phyloP scores from a whole-genome alignment of 164 flowering plant species.

The Berberis vulgaris region DNA sequence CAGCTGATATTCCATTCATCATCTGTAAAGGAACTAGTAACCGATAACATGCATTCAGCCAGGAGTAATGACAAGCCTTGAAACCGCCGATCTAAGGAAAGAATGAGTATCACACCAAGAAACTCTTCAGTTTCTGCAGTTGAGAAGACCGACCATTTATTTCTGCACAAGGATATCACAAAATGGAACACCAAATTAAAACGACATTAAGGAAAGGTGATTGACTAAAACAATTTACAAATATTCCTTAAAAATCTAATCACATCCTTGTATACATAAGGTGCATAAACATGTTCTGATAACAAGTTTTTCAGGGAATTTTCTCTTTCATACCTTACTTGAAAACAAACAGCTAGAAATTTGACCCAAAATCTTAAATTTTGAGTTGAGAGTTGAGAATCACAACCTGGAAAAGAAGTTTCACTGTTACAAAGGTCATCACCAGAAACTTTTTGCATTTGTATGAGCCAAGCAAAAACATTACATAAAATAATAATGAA shows the following conservation, averaged over 20 bases:
- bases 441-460: neutral
- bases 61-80: conserved; percentile 46
- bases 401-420: conserved; percentile 33
- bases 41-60: conserved; percentile 45
- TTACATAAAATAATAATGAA: neutral
- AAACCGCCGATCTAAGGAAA: conserved; percentile 67
- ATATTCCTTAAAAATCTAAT: too few relatives aligned
- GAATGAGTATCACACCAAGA: conserved; percentile 29
- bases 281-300: too few relatives aligned
- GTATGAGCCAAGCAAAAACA: neutral
- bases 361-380: conserved; percentile 74
- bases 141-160: conserved; percentile 30
- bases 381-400: conserved; percentile 48
- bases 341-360: conserved; percentile 42
- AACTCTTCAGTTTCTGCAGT: conserved; percentile 60
- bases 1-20: conserved; percentile 63
- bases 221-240: too few relatives aligned
- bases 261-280: too few relatives aligned
- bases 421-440: neutral
- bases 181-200: conserved; percentile 1
- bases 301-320: neutral
- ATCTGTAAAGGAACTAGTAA: conserved; percentile 51
- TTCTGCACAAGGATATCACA: conserved; percentile 29
- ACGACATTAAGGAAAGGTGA: too few relatives aligned
- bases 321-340: conserved; percentile 39